These are phyloP conservation scores for Kodamaea hsintzibuensis DNA, from an alignment of 805 yeast species.

Conservation along the genomic window DNA sequence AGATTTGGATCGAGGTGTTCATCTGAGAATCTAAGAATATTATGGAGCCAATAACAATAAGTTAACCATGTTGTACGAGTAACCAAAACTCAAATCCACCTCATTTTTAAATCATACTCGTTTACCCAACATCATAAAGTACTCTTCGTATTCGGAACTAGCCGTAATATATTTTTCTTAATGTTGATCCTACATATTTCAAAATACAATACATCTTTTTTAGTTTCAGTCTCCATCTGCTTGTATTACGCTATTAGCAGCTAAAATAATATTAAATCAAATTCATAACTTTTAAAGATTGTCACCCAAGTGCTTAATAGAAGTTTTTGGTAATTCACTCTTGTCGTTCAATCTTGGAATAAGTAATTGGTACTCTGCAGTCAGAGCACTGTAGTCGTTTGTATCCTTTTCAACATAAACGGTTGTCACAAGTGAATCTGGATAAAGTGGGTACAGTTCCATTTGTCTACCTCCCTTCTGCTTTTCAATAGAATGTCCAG, in stretches of 20 bases:
- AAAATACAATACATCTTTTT: no score
- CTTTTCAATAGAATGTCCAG: not conserved
- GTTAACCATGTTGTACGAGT: no score
- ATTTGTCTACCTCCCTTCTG: not conserved
- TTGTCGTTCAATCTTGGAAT: conserved; percentile 59
- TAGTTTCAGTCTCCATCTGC: not conserved
- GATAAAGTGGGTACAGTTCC: conserved; percentile 53
- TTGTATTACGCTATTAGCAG: not conserved
- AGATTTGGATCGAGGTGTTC: no score
- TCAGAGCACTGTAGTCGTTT: conserved; percentile 46
- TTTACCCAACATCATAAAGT: not conserved
- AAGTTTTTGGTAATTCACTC: conserved; percentile 29
- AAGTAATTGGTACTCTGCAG: conserved; percentile 66
- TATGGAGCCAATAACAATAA: no score
- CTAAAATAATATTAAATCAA: not conserved
- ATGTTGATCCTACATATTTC: no score
- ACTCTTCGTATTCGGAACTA: not conserved
- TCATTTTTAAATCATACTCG: not conserved
- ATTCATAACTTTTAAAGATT: not conserved
- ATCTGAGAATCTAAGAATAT: no score
- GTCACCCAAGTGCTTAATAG: conserved; percentile 33
- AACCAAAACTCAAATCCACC: not conserved
- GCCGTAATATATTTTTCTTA: not conserved
- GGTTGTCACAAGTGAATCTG: conserved; percentile 63
- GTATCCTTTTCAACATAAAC: conserved; percentile 72